Evolutionary conservation across 1,284 basidiomycete genomes (phyloP), one percentile per base, ranked within the genome.

Genomic region (Ganoderma meredithae): DNA sequence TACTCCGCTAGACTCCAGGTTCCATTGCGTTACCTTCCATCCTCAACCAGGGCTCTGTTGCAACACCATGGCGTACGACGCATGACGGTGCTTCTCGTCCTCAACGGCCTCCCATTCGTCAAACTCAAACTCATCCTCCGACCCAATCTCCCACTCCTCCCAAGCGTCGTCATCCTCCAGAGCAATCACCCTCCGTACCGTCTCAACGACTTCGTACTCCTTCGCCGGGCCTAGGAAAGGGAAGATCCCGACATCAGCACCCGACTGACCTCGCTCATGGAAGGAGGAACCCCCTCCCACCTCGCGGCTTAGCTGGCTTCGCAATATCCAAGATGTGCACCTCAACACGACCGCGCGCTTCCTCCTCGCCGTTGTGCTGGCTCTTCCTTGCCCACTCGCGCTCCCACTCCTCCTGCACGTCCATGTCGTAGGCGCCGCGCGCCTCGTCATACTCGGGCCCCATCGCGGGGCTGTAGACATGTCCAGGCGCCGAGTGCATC

Each of bases 271-370:
- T 22, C 60, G 33, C 60, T 2, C 19, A 8, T 3, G 36, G 9
- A 36, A 7, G 9, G 9, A 44, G 43, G n/a, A 61, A 19, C n/a
- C 19, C 10, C 10, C 53, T 69, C 71, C 4, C 25, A 67, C 71
- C 67, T 69, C 63, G 67, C 25, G 47, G 60, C 58, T 70, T 72
- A 27, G 67, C 67, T 33, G 67, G 66, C 59, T 65, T 68, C 49
- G 71, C 71, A 13, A 72, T 70, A 58, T 72, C 71, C 65, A 72
- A 27, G 19, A 72, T 60, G 27, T 9, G 36, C 25, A 72, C 68
- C 61, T 72, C 66, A 10, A 44, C 36, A 12, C 49, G 40, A 19
- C 19, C 44, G 3, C 41, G 55, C 55, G 19, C 19, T 2, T 49
- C 33, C 15, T 27, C 19, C 41, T 60, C 22, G 9, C 9, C 43